Base-by-base conservation (phyloP, 2,329 filamentous ascomycete genomes). In the Plectosphaerella cucumerina region DNA sequence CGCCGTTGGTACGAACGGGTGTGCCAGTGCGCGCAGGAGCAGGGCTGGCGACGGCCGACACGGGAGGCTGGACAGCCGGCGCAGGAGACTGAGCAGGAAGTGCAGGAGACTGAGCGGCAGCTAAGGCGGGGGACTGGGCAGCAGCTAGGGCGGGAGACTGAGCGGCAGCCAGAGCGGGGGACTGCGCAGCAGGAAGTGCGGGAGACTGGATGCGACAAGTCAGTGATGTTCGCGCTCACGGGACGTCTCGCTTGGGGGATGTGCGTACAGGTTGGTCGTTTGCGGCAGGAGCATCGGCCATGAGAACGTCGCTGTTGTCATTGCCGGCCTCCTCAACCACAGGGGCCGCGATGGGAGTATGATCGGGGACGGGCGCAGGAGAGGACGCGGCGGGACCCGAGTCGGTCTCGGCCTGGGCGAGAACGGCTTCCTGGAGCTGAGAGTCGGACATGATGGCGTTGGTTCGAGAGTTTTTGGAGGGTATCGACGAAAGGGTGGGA, bases 21-120 rank as follows among this genome's bases (percentile, higher is more conserved):
- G 81, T 83, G 53, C 74, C 73, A 37, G 70, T 78, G 51, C 78
- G 69, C 6, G 64, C 65, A 11, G 71, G 68, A 18, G 69, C 63
- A 14, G 75, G 72, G 41, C 72, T 74, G 10, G 73, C 68, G n/a
- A 59, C 62, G 52, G 58, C 61, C 39, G 57, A 44, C 9, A 54
- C 23, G 2, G 59, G 26, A n/a, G 64, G 63, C 50, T 67, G 56
- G 18, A 62, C 56, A 21, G 58, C 60, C 6, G 69, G 67, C 12
- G 67, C 68, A 15, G 73, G 73, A 8, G 70, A 73, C 58, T 74
- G 65, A 31, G 12, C 26, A 11, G 26, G 8, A 11, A 11, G 26
- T 11, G 26, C 26, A 11, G 26, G 26, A 11, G 26, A 31, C 26
- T 31, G 4, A 8, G 61, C 64, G 44, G 26, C 26, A 31, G 26